Evolutionary conservation across 768 basidiomycete genomes (phyloP), one percentile per base, ranked within the genome.

Genomic region (Sarcodon sp.): DNA sequence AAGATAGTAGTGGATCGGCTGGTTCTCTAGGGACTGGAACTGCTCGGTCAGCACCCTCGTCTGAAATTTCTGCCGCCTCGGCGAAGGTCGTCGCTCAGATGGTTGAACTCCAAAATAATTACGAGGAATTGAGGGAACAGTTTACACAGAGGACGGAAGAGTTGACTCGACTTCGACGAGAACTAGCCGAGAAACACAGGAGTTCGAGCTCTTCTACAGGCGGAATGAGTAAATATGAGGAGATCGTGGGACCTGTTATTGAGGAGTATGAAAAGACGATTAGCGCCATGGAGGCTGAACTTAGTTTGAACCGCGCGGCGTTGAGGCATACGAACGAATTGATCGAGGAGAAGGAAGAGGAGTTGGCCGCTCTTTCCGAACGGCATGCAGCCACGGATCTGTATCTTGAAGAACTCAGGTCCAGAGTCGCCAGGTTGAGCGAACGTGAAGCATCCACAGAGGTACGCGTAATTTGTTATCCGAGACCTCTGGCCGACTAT

Each of bases 221-320:
- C n/a, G 16, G 27, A 41, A 41, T 56, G 55, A 56, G 54, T 51
- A 83, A 81, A 57, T 90, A 90, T 57, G 89, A 90, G 58, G 89
- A 90, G 64, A 91, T 87, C 53, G 93, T 98, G 16, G 93, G 91
- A 12, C 94, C 94, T 2, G 92, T 99, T 55, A 96, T 99, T 46
- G 88, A 96, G 65, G 92, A 97, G 66, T 99, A 99, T 64, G 94
- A 99, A 71, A 91, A 94, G 71, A 90, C 91, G 1, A 94, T 98
- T 54, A 76, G 80, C 37, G 84, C 90, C 2, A 85, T 99, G 75
- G 96, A 99, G 64, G 87, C 87, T 0, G 91, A 94, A 64, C 71
- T 96, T 47, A 87, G 76, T 54, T 70, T 93, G 48, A 91, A 91
- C 55, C 75, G 85, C 45, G 89, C 87, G 1, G 89, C 92, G 15